Conservation (phyloP, 257 asterid species). For the Nicotiana tabacum region DNA sequence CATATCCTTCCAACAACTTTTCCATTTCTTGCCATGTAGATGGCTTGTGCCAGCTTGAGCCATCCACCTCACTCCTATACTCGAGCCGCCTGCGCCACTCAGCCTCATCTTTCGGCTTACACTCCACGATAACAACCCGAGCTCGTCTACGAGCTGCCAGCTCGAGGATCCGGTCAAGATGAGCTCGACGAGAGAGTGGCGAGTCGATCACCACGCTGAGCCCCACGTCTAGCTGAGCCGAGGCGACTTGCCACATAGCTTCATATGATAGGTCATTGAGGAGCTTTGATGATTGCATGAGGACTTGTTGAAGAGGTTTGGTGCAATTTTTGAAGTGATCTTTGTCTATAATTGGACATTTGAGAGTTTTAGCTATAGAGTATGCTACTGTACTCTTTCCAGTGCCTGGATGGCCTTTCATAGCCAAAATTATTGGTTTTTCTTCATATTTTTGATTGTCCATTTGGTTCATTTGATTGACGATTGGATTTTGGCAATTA, state of each 20-base stretch:
- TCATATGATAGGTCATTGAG: conserved; percentile 65
- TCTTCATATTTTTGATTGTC: conserved; percentile 13
- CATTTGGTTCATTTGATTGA: conserved; percentile 13
- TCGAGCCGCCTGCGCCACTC: conserved; percentile 72
- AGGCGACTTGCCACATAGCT: conserved; percentile 49
- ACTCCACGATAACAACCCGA: conserved; percentile 44
- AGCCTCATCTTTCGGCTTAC: conserved; percentile 46
- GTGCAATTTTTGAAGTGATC: conserved; percentile 67
- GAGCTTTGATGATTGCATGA: conserved; percentile 29
- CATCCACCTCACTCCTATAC: conserved; percentile 34
- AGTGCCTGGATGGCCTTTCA: conserved; percentile 93
- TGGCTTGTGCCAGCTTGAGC: conserved; percentile 70
- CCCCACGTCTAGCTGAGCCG: conserved; percentile 53
- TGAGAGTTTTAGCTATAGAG: conserved; percentile 47
- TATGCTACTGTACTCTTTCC: conserved; percentile 65
- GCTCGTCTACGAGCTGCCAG: conserved; percentile 29
- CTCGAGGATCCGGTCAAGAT: conserved; percentile 39
- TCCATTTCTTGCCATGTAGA: conserved; percentile 62
- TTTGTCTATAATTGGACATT: conserved; percentile 63
- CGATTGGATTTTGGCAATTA: neutral
- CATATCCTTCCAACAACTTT: conserved; percentile 50
- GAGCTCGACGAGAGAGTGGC: conserved; percentile 51
- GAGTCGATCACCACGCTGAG: conserved; percentile 55
- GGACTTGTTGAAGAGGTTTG: conserved; percentile 31
- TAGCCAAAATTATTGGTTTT: conserved; percentile 45